A percentile compares a stretch with the other conserved stretches of the same genome.
phyloP scores from a whole-genome alignment of 148 eudicot genomes.

The Persicaria maculosa region DNA sequence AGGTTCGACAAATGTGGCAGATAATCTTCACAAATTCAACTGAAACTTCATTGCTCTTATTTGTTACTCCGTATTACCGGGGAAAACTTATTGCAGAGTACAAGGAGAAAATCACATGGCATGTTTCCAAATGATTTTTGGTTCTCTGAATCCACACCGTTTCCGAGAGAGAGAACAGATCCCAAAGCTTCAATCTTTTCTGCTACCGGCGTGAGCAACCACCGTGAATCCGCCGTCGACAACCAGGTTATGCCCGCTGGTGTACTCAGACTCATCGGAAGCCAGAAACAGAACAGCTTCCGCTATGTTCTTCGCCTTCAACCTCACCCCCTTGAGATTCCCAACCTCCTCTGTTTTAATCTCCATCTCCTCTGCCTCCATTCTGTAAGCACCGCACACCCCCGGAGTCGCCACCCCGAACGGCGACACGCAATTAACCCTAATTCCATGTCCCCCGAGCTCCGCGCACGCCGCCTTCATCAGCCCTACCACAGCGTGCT shows the following conservation, averaged over 20 bases:
- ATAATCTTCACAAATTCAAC: background rate
- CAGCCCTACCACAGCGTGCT: conserved; percentile 67
- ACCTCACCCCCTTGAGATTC: conserved; percentile 48
- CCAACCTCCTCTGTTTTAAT: conserved; percentile 23
- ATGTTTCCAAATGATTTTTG: background rate
- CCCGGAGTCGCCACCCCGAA: conserved; percentile 77
- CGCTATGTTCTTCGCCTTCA: conserved; percentile 61
- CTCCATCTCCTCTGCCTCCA: conserved; percentile 39
- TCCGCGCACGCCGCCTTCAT: conserved; percentile 54
- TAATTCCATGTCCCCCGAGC: conserved; percentile 65
- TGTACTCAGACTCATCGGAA: conserved; percentile 69
- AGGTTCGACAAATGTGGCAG: background rate
- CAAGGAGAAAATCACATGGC: background rate
- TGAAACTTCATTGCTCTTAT: background rate
- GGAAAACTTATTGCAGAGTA: background rate
- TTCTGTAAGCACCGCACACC: conserved; percentile 33
- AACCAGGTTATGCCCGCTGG: conserved; percentile 65
- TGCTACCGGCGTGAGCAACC: conserved; percentile 7
- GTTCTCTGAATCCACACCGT: no score
- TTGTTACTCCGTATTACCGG: background rate
- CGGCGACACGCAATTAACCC: conserved; percentile 71
- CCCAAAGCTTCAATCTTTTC: background rate
- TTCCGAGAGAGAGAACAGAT: background rate
- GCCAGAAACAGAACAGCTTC: conserved; percentile 78
- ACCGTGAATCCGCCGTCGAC: conserved; percentile 81